A percentile compares a stretch with the other conserved stretches of the same genome.
phyloP scores from a whole-genome alignment of 345 rosid species.

The Fremontodendron californicum region DNA sequence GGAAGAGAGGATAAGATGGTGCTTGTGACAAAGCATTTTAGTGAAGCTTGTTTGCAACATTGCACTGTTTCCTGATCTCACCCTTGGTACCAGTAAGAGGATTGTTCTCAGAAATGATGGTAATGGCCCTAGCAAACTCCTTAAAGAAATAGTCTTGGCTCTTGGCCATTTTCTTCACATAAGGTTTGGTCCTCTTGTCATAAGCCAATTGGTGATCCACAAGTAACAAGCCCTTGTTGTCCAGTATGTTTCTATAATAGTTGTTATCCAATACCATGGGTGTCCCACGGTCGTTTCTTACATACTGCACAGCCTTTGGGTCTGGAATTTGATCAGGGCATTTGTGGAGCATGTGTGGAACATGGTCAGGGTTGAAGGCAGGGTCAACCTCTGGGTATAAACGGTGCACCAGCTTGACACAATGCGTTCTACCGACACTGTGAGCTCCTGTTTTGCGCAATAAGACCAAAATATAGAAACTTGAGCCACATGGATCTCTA shows the following conservation, averaged over 20 bases:
- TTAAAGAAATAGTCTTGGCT: conserved; percentile 84
- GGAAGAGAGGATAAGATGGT: conserved; percentile 3
- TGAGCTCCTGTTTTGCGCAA: conserved; percentile 52
- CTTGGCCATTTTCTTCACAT: conserved; percentile 92
- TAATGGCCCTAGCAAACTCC: conserved; percentile 82
- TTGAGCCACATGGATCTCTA: not conserved
- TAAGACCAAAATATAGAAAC: not conserved
- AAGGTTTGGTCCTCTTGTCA: conserved; percentile 79
- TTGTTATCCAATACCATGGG: conserved; percentile 94
- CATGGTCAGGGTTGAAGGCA: conserved; percentile 71
- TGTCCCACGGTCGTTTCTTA: conserved; percentile 89
- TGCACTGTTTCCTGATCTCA: conserved; percentile 89
- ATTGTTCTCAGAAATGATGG: conserved; percentile 80
- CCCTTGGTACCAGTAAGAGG: conserved; percentile 84
- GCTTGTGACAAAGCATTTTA: conserved; percentile 20
- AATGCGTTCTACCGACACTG: conserved; percentile 93
- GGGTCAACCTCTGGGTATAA: conserved; percentile 88
- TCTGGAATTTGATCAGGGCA: conserved; percentile 92
- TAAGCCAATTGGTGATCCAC: conserved; percentile 89
- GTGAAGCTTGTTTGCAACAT: conserved; percentile 73
- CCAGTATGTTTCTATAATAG: conserved; percentile 88
- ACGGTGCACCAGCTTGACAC: conserved; percentile 87
- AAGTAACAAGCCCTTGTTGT: conserved; percentile 77
- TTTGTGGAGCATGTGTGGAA: conserved; percentile 85
- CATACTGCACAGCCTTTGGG: conserved; percentile 93